phyloP scores from a whole-genome alignment of 768 basidiomycete species.

The Mycena filopes region DNA sequence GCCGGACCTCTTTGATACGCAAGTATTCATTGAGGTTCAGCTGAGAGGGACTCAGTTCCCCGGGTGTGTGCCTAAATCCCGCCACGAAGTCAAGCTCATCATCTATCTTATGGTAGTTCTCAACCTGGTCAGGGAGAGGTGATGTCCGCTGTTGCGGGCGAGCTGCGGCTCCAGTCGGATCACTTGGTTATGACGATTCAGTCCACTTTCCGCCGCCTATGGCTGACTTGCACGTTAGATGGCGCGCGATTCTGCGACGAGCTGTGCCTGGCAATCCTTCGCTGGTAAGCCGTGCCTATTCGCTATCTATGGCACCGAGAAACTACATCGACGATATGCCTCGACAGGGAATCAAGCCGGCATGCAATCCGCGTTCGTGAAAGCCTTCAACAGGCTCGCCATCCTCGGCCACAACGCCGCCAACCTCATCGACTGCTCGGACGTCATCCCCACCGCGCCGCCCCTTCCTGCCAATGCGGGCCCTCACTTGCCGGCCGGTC shows the following conservation, averaged over 20 bases:
- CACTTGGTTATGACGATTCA: conserved; percentile 14
- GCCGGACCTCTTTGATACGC: conserved; percentile 34
- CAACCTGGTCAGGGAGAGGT: conserved; percentile 29
- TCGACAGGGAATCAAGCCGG: conserved; percentile 28
- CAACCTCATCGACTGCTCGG: conserved; percentile 23
- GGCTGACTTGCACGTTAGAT: conserved; percentile 22
- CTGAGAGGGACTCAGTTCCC: conserved; percentile 16
- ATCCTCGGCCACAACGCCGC: conserved; percentile 34
- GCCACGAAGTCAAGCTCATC: neutral
- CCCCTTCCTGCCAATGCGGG: conserved; percentile 10
- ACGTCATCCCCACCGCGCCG: conserved; percentile 33
- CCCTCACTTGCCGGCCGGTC: conserved; percentile 28
- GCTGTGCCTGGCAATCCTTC: conserved; percentile 40
- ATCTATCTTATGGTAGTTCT: neutral
- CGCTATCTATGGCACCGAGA: too few relatives aligned
- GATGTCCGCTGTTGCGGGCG: conserved; percentile 35
- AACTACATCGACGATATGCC: neutral
- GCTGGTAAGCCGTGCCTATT: too few relatives aligned
- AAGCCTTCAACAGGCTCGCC: conserved; percentile 36
- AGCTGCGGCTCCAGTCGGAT: conserved; percentile 42
- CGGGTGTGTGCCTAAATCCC: neutral
- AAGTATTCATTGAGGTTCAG: conserved; percentile 35
- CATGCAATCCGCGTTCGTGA: conserved; percentile 33
- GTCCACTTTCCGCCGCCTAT: neutral
- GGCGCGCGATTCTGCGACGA: conserved; percentile 36